These are phyloP conservation scores for Ambrosia hybrid DNA, from an alignment of 140 eudicot species.

Conservation along the genomic window DNA sequence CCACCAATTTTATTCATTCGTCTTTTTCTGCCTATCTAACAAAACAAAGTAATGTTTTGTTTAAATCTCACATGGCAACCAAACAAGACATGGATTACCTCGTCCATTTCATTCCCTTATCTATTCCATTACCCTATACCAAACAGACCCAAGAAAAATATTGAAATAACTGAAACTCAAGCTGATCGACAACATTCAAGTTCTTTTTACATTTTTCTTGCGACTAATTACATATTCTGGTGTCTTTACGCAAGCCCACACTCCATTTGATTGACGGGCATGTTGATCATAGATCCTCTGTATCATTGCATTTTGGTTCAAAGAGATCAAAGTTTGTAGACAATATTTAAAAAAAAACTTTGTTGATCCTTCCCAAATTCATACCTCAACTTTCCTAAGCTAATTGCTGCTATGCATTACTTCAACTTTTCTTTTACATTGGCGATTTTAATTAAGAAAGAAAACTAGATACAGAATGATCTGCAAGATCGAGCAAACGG, in stretches of 20 bases:
- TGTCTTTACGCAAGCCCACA: background rate
- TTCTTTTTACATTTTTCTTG: background rate
- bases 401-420: constrained; percentile 17
- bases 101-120: no score
- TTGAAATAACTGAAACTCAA: background rate
- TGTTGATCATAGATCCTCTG: background rate
- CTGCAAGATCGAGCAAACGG: constrained; percentile 19
- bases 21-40: no score
- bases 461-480: constrained; percentile 27
- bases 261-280: background rate
- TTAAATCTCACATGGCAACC: no score
- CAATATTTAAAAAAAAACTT: background rate
- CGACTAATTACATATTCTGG: no score
- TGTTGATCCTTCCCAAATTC: no score
- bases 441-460: background rate
- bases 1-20: no score
- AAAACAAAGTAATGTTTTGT: no score
- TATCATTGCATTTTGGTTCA: background rate
- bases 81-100: no score
- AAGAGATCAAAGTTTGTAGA: background rate
- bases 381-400: constrained; percentile 3
- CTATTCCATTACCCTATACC: no score
- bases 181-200: background rate
- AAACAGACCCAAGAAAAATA: no score
- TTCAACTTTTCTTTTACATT: constrained; percentile 30